Conservation (phyloP, 2,329 filamentous ascomycete species). For the Claviceps africana region DNA sequence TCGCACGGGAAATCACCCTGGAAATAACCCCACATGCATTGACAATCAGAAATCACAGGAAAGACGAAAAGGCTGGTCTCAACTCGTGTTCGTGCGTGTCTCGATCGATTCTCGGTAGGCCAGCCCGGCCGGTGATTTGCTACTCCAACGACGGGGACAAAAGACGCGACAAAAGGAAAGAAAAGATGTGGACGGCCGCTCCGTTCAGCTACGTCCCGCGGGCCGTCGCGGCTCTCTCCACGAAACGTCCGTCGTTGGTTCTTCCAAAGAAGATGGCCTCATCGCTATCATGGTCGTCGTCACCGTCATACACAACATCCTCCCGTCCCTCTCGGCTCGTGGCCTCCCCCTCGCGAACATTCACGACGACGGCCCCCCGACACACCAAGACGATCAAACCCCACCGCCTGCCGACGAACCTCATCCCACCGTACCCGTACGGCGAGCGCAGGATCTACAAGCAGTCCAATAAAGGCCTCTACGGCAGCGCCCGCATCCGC, state of each 20-base stretch:
- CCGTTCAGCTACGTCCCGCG: constrained; percentile 8
- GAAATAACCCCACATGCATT: too few relatives aligned
- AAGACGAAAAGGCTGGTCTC: not conserved
- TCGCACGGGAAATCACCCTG: too few relatives aligned
- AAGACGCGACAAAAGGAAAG: not conserved
- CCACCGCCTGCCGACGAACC: constrained; percentile 30
- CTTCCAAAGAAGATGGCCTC: constrained; percentile 1
- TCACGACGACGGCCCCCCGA: constrained; percentile 23
- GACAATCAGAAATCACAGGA: not conserved
- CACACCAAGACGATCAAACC: constrained; percentile 28
- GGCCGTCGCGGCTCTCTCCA: constrained; percentile 7
- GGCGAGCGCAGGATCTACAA: constrained; percentile 59
- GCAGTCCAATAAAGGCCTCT: constrained; percentile 64
- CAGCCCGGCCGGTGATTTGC: not conserved
- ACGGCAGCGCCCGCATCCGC: constrained; percentile 55
- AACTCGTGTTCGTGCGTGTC: not conserved
- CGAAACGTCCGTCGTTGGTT: constrained; percentile 3
- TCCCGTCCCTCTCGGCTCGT: not conserved
- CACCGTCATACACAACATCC: not conserved
- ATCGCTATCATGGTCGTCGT: not conserved
- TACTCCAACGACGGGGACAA: not conserved
- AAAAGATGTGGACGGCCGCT: not conserved
- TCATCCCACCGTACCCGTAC: constrained; percentile 59
- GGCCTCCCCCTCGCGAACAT: constrained; percentile 10
- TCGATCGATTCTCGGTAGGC: not conserved